Evolutionary conservation across 1,139 yeast species (phyloP), one percentile per base, ranked within the genome.

Genomic region (Hyphopichia khmerensis): DNA sequence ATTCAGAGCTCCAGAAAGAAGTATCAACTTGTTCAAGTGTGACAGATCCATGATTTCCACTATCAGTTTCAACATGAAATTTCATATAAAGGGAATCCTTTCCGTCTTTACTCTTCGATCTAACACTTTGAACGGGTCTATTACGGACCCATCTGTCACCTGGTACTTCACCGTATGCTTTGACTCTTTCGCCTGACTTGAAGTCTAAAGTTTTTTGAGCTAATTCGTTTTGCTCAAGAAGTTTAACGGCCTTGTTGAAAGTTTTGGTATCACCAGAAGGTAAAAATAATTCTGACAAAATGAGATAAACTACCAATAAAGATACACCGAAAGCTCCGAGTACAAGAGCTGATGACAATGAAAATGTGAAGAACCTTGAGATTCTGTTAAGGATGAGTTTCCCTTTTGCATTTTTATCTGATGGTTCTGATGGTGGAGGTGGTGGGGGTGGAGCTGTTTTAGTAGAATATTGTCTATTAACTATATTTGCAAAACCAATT

Each of bases 241-340:
- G 67, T 31, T 80, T 77, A 27, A 90, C 90, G 2, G 96, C 95
- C 53, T 88, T 79, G 65, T 90, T 90, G 70, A 90, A 90, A 2
- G 95, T 81, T 50, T 85, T 85, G 1, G 96, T 91, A 58, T 90
- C 97, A 21, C 96, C 96, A 0, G 95, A 84, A 8, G 97, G 96
- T 43, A 91, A 77, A 50, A 89, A 80, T 34, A 90, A 67, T 59
- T 90, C 97, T 3, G 87, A 76, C 15, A 87, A 77, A 31, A 90
- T 80, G 49, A 88, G 74, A 62, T 88, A 90, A 3, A 88, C 70
- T 29, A 90, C 95, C 24, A 89, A 71, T 1, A 87, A 68, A 0
- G 83, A 81, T 9, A 86, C 69, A 17, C 86, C 89, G 1, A 82
- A 60, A 1, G 89, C 90, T 8, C 86, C 87, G 14, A 84, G 51